phyloP scores from a whole-genome alignment of 2,329 filamentous ascomycete genomes.

The Fusarium torulosum region DNA sequence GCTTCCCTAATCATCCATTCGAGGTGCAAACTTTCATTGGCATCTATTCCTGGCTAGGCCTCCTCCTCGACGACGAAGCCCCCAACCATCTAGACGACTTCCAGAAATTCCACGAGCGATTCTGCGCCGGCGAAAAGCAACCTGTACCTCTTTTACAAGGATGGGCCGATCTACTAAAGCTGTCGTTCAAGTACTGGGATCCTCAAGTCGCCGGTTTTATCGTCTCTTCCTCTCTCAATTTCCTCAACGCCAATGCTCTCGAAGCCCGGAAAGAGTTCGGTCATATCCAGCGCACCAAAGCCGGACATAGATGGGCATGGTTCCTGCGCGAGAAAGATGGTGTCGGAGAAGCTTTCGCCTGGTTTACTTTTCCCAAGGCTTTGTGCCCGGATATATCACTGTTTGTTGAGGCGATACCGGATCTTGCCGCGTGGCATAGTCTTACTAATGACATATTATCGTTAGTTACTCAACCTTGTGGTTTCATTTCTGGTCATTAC shows the following conservation, averaged over 20 bases:
- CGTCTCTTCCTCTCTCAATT: conserved; percentile 14
- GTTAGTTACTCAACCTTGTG: not conserved
- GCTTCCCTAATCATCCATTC: conserved; percentile 22
- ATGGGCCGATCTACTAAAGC: conserved; percentile 18
- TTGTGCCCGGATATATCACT: conserved; percentile 10
- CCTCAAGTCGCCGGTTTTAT: conserved; percentile 22
- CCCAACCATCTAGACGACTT: not conserved
- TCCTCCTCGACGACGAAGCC: conserved; percentile 25
- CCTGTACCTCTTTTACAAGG: conserved; percentile 8
- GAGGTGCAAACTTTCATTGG: conserved; percentile 17
- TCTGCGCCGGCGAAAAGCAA: not conserved
- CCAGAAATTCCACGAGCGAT: conserved; percentile 16
- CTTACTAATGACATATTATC: conserved; percentile 18
- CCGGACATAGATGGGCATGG: conserved; percentile 23
- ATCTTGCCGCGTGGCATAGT: conserved; percentile 17
- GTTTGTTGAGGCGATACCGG: conserved; percentile 21
- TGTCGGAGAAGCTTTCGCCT: conserved; percentile 17
- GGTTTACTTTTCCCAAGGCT: conserved; percentile 19
- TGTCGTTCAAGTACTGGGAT: conserved; percentile 22
- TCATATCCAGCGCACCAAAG: conserved; percentile 1
- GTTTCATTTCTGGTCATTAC: rapidly evolving
- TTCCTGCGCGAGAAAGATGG: conserved; percentile 31
- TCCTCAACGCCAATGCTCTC: conserved; percentile 16
- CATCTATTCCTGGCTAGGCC: conserved; percentile 18
- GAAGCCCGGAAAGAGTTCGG: conserved; percentile 14